These are phyloP conservation scores for Plenodomus lindquistii DNA, from an alignment of 2,329 filamentous ascomycete species.

Conservation along the genomic window DNA sequence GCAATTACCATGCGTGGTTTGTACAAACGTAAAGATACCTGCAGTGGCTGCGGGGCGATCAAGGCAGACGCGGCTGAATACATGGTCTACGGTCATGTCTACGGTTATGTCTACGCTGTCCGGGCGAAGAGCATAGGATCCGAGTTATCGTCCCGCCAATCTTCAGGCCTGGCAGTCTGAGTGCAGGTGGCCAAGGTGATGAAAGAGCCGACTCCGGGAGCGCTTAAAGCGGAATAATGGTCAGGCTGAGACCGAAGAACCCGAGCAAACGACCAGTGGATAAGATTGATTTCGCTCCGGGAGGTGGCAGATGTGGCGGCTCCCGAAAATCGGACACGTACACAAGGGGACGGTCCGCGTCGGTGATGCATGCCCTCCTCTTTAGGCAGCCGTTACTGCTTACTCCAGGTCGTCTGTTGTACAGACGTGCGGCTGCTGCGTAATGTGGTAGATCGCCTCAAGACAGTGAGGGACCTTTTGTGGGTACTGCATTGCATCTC, in stretches of 20 bases:
- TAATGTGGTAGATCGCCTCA: neutral
- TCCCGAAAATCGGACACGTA: constrained; percentile 13
- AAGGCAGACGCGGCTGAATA: neutral
- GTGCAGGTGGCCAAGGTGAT: neutral
- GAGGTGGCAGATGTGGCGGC: constrained; percentile 10
- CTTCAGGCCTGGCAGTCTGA: neutral
- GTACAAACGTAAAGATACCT: neutral
- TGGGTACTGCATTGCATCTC: neutral
- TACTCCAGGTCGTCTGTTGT: neutral
- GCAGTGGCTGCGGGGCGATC: neutral
- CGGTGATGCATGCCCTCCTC: constrained; percentile 8
- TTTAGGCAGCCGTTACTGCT: neutral
- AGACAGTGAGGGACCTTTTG: neutral
- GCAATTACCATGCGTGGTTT: neutral
- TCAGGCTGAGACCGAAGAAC: neutral
- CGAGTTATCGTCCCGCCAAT: neutral
- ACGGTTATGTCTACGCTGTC: neutral
- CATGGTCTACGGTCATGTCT: neutral
- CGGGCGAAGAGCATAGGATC: neutral
- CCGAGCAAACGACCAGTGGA: neutral
- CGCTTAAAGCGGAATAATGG: neutral
- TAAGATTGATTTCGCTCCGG: constrained; percentile 7
- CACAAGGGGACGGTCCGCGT: constrained; percentile 17
- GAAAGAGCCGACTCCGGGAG: neutral
- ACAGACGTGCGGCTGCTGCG: neutral